Evolutionary conservation across 192 early-diverging fungal genomes (phyloP), one percentile per base, ranked within the genome.

Genomic region (Rhizoclosmatium globosum): DNA sequence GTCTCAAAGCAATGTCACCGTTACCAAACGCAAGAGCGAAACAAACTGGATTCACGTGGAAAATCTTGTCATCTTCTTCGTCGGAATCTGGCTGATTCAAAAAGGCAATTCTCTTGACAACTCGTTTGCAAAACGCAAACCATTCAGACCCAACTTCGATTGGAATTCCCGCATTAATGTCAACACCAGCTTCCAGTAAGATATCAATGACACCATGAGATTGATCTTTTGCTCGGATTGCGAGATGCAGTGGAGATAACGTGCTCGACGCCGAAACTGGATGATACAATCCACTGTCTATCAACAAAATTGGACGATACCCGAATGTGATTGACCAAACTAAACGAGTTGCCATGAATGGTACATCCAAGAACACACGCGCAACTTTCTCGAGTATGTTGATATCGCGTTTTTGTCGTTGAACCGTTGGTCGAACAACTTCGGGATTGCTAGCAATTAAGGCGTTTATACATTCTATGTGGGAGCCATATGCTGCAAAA

Each of bases 401-500:
- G 43, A 45, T 65, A 21, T 66, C 45, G 11, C 48, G 15, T 13
- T 67, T 31, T 47, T 77, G 13, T 47, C 77, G 47, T 38, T 50
- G 4, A 47, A 71, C 4, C 13, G 42, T 23, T 31, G 58, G 70
- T 15, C 45, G 11, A 17, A 79, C 50, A 41, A 73, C 60, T 11
- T 42, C n/a, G n/a, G 78, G 78, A n/a, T 43, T 44, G 48, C 46
- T 47, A 6, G 44, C 47, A 41, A 80, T 6, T 17, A 80, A 50
- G 4, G 69, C 64, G 23, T 44, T 44, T 43, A 75, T 65, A 42
- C 79, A 80, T 4, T 64, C 47, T 17, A 75, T 3, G 42, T 80
- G 72, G 31, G 71, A 61, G n/a, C 79, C 79, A 44, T 80, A 71
- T 9, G 71, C 71, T 11, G 79, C 79, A 48, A 80, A 80, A 64